Evolutionary conservation across 352 stramenopile species (phyloP).

Genomic region (Pythium grandisporangium): DNA sequence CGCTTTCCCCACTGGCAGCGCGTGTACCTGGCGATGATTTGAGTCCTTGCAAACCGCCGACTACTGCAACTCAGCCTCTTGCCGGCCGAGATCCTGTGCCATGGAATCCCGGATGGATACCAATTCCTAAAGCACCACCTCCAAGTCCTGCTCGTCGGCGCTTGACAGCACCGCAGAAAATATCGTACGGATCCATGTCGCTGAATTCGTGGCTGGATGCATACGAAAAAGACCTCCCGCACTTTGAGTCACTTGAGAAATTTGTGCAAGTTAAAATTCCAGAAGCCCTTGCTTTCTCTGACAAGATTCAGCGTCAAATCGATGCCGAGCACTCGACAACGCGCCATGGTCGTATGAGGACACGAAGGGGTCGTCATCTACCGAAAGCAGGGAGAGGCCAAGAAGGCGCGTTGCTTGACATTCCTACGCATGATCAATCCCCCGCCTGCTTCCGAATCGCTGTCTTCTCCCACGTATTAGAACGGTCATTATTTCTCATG

Average conservation of each 20-base stretch:
- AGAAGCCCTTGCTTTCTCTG: constrained; percentile 30
- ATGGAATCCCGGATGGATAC: constrained; percentile 26
- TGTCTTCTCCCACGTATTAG: constrained; percentile 34
- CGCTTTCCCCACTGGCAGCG: constrained; percentile 17
- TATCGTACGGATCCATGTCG: constrained; percentile 12
- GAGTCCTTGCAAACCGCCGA: background rate
- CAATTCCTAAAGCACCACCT: too few species aligned
- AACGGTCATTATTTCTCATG: constrained; percentile 25
- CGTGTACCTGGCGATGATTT: too few species aligned
- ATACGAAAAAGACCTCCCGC: constrained; percentile 31
- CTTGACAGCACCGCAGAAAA: background rate
- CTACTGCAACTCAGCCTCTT: background rate
- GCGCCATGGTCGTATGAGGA: background rate
- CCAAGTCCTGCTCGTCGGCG: too few species aligned
- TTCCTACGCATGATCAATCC: background rate
- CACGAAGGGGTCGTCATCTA: background rate
- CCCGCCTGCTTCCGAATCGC: constrained; percentile 28
- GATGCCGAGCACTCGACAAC: background rate
- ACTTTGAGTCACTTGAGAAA: constrained; percentile 38
- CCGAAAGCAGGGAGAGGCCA: background rate
- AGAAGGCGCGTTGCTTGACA: background rate
- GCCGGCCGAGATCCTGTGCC: constrained; percentile 7
- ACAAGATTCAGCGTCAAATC: constrained; percentile 24
- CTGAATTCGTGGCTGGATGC: constrained; percentile 32
- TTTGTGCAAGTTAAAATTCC: constrained; percentile 40